phyloP scores from a whole-genome alignment of 2,329 filamentous ascomycete species.

The Microcyclosporella mali region DNA sequence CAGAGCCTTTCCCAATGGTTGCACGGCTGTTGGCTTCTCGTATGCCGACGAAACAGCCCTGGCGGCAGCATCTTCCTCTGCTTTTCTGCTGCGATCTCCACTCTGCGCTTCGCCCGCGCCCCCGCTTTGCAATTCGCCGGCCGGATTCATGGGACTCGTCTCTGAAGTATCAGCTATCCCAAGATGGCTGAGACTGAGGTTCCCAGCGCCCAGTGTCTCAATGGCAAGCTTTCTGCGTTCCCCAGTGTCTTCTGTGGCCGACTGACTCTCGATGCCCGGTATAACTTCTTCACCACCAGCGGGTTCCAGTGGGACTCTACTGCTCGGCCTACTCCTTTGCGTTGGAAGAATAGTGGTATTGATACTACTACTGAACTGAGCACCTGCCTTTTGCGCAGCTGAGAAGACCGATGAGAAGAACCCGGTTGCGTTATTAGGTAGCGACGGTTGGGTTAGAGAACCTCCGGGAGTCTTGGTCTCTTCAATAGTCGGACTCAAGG shows the following conservation, averaged over 20 bases:
- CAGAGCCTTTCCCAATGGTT: conserved; percentile 33
- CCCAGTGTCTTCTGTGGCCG: conserved; percentile 43
- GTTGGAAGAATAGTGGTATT: conserved; percentile 53
- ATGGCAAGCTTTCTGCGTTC: conserved; percentile 64
- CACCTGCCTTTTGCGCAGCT: conserved; percentile 87
- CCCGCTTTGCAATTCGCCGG: conserved; percentile 53
- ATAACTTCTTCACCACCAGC: conserved; percentile 39
- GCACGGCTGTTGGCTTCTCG: conserved; percentile 35
- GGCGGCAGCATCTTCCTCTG: conserved; percentile 54
- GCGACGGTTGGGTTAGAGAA: conserved; percentile 41
- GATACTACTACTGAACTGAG: conserved; percentile 65
- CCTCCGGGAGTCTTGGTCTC: conserved; percentile 56
- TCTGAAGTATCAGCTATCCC: conserved; percentile 59
- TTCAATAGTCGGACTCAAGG: conserved; percentile 72
- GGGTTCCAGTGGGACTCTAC: conserved; percentile 19
- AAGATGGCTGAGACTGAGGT: conserved; percentile 81
- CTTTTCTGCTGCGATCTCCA: conserved; percentile 51
- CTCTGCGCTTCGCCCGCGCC: conserved; percentile 20
- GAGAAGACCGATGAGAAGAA: conserved; percentile 95
- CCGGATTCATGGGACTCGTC: conserved; percentile 52
- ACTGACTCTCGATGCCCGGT: conserved; percentile 21
- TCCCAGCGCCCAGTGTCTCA: conserved; percentile 81
- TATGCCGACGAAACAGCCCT: conserved; percentile 59
- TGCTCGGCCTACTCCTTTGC: conserved; percentile 38
- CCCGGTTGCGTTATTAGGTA: conserved; percentile 43